Evolutionary conservation across 345 rosid species (phyloP).

Genomic region (Firmiana major): DNA sequence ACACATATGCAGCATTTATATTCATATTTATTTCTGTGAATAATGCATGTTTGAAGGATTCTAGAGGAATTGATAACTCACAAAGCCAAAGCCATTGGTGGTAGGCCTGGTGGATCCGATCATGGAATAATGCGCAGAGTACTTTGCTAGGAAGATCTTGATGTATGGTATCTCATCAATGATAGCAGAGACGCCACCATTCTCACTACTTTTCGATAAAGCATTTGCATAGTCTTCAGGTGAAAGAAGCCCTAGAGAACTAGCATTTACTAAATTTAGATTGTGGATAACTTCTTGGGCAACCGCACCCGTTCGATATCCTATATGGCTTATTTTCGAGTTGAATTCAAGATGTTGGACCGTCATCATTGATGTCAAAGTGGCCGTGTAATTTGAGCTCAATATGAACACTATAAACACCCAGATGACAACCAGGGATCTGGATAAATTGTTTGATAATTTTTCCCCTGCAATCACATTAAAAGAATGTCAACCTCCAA

Average conservation of each 20-base stretch:
- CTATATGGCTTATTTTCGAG: not conserved
- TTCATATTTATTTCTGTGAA: no score
- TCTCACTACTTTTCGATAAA: constrained; percentile 7
- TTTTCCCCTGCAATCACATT: no score
- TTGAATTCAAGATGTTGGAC: constrained; percentile 24
- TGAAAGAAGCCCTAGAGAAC: not conserved
- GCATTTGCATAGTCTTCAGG: not conserved
- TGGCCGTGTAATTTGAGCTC: constrained; percentile 41
- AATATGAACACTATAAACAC: constrained; percentile 34
- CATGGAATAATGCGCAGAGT: constrained; percentile 21
- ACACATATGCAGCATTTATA: no score
- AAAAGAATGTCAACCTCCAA: no score
- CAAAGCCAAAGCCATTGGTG: constrained; percentile 48
- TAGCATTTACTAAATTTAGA: not conserved
- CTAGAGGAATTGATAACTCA: constrained; percentile 16
- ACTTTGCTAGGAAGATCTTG: constrained; percentile 15
- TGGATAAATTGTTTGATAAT: no score
- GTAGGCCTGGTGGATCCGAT: constrained; percentile 13
- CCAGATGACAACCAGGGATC: no score
- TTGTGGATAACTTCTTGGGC: not conserved
- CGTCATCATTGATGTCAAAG: constrained; percentile 34
- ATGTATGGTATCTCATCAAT: constrained; percentile 35
- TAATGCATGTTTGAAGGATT: no score
- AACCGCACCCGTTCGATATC: not conserved
- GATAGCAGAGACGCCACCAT: constrained; percentile 28